Base-by-base conservation (phyloP, 169 alveolate genomes). In the Eimeria tenella region DNA sequence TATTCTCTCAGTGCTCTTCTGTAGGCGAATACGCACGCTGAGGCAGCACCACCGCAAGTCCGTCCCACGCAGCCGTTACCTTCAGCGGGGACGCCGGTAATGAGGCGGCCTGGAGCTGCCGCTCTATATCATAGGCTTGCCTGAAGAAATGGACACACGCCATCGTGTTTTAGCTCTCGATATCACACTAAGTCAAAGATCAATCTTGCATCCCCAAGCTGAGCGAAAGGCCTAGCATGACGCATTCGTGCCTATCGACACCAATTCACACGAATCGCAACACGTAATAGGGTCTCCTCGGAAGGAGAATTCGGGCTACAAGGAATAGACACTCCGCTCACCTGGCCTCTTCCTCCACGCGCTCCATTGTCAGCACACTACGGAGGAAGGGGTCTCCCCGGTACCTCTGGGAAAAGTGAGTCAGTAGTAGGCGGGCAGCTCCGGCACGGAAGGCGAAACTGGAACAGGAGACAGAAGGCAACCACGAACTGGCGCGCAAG, bases 321-420 rank as follows among this genome's bases (percentile, higher is more conserved):
- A 31, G 42, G 42, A 31, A 31, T 31, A 19, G 65, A 50, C 21
- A n/a, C 52, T 49, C 19, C n/a, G 49, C 86, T n/a, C n/a, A 62
- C 91, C 93, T 86, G 52, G 97, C 97, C 70, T 96, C 97, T 15
- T 58, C 74, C 77, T 96, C 97, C 17, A 96, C 95, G 63, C 86
- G 87, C 63, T 88, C 82, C 96, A 96, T 94, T 19, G 93, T 56
- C 4, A 86, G 71, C 17, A 94, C 91, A 71, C 95, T 93, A 62
- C 94, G 93, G 25, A 96, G 83, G 63, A 93, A 92, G 21, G 95
- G 91, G 63, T 96, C 97, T n/a, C 97, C 97, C 25, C 87, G 95
- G 70, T 94, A 96, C 79, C 97, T 63, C 62, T 96, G 97, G 19
- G 97, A 94, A 91, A 96, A 96, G 95, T 96, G 97, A 49, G 97